These are phyloP conservation scores for Cordyceps cateniannulata DNA, from an alignment of 2,329 filamentous ascomycete species.

Conservation along the genomic window DNA sequence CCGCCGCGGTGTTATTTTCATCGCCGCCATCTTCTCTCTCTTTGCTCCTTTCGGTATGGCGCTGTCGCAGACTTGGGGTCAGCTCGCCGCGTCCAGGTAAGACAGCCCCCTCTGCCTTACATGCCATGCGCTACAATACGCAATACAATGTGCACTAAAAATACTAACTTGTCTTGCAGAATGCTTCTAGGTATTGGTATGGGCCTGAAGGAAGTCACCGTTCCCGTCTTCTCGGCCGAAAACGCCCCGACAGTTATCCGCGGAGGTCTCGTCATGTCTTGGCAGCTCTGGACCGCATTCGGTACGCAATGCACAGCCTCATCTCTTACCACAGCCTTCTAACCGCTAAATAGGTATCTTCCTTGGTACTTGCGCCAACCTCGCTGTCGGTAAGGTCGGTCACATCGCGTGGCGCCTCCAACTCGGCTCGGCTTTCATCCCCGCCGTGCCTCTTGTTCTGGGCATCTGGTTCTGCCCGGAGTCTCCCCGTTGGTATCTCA, in stretches of 20 bases:
- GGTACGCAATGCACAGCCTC: constrained; percentile 18
- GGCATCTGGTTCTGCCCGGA: constrained; percentile 58
- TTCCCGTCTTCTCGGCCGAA: constrained; percentile 72
- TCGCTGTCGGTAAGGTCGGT: constrained; percentile 55
- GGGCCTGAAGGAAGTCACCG: constrained; percentile 64
- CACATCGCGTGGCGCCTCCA: constrained; percentile 54
- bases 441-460: constrained; percentile 38
- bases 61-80: constrained; percentile 50
- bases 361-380: constrained; percentile 58
- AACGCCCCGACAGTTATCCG: constrained; percentile 63
- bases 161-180: constrained; percentile 46
- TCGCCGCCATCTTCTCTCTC: constrained; percentile 56
- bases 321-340: too few species aligned
- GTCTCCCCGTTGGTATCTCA: constrained; percentile 60
- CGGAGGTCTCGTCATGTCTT: constrained; percentile 75
- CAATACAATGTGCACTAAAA: not conserved
- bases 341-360: constrained; percentile 45
- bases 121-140: too few species aligned
- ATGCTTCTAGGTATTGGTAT: constrained; percentile 64
- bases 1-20: constrained; percentile 58
- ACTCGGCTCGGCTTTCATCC: constrained; percentile 58
- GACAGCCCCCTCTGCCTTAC: not conserved
- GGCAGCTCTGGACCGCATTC: constrained; percentile 56
- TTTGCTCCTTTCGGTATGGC: constrained; percentile 55
- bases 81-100: constrained; percentile 50